phyloP scores from a whole-genome alignment of 495 filamentous ascomycete species.

The Annulohypoxylon stygium region DNA sequence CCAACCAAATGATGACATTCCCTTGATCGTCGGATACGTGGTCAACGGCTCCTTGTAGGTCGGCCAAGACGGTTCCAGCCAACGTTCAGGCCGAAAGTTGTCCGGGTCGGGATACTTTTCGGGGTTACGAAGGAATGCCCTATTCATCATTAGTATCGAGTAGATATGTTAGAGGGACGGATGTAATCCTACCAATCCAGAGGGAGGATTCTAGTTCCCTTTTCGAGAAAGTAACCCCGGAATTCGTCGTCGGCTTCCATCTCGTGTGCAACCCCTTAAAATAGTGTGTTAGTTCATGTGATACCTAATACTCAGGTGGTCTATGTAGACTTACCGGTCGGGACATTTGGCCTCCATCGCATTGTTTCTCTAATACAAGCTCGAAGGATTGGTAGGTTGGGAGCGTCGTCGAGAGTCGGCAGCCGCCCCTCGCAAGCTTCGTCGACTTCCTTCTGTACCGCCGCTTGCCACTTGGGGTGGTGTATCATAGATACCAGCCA shows the following conservation, averaged over 20 bases:
- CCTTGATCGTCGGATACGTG: slow-evolving; percentile 60
- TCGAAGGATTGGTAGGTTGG: slow-evolving; percentile 60
- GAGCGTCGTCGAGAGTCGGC: slow-evolving; percentile 59
- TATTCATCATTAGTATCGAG: slow-evolving; percentile 35
- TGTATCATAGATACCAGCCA: slow-evolving; percentile 59
- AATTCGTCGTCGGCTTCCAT: slow-evolving; percentile 61
- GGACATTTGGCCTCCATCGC: slow-evolving; percentile 68
- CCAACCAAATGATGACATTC: slow-evolving; percentile 67
- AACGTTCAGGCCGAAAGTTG: slow-evolving; percentile 65
- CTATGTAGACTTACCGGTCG: slow-evolving; percentile 49
- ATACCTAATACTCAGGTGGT: background rate
- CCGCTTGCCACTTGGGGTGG: slow-evolving; percentile 56
- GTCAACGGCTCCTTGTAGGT: slow-evolving; percentile 65
- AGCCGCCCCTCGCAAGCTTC: slow-evolving; percentile 59
- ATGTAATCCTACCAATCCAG: slow-evolving; percentile 58
- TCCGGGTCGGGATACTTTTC: slow-evolving; percentile 64
- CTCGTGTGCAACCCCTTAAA: slow-evolving; percentile 60
- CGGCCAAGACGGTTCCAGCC: slow-evolving; percentile 62
- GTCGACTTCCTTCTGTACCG: slow-evolving; percentile 66
- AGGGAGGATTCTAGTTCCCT: slow-evolving; percentile 63
- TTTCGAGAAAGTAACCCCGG: slow-evolving; percentile 59
- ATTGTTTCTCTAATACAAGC: slow-evolving; percentile 68
- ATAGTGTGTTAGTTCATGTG: background rate
- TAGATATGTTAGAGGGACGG: background rate
- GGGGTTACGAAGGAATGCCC: slow-evolving; percentile 60